Conservation (phyloP, 2,329 filamentous ascomycete species). For the Penicillium sp. region DNA sequence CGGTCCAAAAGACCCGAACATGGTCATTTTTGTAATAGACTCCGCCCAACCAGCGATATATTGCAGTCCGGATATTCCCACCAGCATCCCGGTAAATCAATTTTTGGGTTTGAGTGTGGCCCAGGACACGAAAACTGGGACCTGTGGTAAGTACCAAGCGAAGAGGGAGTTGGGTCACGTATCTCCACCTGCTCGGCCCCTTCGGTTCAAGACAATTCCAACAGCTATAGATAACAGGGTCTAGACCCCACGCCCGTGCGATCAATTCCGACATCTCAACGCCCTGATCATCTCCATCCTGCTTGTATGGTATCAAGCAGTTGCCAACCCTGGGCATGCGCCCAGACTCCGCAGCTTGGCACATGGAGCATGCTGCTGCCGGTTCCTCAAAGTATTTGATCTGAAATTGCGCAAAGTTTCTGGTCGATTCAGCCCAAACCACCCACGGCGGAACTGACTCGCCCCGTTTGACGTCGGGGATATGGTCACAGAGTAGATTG, state of each 20-base stretch:
- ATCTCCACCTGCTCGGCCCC: constrained; percentile 9
- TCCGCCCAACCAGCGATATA: constrained; percentile 46
- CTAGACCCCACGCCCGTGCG: constrained; percentile 22
- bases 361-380: not conserved
- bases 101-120: constrained; percentile 34
- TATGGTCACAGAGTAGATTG: constrained; percentile 12
- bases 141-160: constrained; percentile 36
- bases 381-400: constrained; percentile 14
- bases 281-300: constrained; percentile 18
- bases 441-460: constrained; percentile 18
- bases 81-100: constrained; percentile 30
- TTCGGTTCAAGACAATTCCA: constrained; percentile 11
- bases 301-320: not conserved
- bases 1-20: constrained; percentile 39
- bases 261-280: constrained; percentile 28
- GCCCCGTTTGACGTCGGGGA: constrained; percentile 17
- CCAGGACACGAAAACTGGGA: constrained; percentile 11
- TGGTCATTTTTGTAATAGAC: constrained; percentile 34
- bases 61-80: constrained; percentile 22
- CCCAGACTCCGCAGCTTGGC: not conserved
- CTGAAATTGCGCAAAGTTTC: constrained; percentile 36
- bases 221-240: constrained; percentile 9
- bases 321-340: not conserved
- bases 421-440: constrained; percentile 32
- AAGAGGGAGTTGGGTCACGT: constrained; percentile 32